Base-by-base conservation (phyloP, 257 asterid genomes). In the Nicotiana otophora region DNA sequence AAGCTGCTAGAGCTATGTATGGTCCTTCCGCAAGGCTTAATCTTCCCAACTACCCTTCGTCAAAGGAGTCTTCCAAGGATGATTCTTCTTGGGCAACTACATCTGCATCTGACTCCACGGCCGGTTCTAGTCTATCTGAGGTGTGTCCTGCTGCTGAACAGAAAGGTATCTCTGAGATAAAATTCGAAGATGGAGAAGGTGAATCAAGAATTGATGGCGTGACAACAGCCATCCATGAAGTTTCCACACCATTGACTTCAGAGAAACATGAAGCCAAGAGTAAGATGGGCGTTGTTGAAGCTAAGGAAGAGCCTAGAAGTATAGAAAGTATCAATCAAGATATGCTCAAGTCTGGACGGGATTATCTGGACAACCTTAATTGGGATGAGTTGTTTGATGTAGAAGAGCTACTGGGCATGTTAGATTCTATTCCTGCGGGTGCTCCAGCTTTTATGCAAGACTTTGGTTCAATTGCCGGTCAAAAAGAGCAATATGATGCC, bases 301-400 rank as follows among this genome's bases (percentile, higher is more conserved):
- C 75, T 14, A 48, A 34, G 81, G 88, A 83, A 12, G 82, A 39
- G 6, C 63, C 75, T 17, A 14, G 20, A 5, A 33, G n/a, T 48
- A n/a, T 23, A 53, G 58, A 33, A 5, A 31, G n/a, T 39, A n/a
- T 26, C 46, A 54, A 33, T 7, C 36, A 61, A 23, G 61, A 46
- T 72, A 46, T 53, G 61, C 61, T 46, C 23, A 79, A 34, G 42
- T 20, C 39, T 57, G 81, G 31, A 9, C 34, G 39, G 1, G 60
- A 80, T 77, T 83, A 66, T 6, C 72, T 81, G 1, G 88, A 87
- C n/a, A 81, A 70, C 7, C 48, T 85, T 14, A n/a, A 65, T 0
- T 19, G 33, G 69, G 93, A 89, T 8, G 93, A 89, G 72, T 79
- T 89, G 91, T 89, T 95, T 76, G 91, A 91, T 6, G 84, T 90